These are phyloP conservation scores for Collariella sp. DNA, from an alignment of 495 filamentous ascomycete species.

Conservation along the genomic window DNA sequence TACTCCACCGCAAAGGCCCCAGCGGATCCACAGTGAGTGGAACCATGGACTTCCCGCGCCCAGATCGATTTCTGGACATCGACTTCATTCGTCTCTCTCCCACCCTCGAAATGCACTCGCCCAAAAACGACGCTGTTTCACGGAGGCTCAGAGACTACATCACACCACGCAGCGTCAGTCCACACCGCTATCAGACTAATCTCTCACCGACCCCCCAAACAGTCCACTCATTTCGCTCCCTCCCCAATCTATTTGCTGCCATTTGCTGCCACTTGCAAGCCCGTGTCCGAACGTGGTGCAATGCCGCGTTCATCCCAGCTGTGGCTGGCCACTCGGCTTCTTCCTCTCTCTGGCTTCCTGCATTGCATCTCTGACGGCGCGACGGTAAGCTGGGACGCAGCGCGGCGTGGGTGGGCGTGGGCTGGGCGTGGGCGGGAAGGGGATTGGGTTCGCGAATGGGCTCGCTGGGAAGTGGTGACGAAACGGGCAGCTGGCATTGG, in stretches of 20 bases:
- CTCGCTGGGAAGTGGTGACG: background rate
- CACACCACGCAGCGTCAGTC: too few species aligned
- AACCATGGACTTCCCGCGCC: too few species aligned
- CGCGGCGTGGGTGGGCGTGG: background rate
- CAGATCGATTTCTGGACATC: too few species aligned
- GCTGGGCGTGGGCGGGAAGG: background rate
- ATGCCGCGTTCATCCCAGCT: background rate
- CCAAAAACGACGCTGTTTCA: too few species aligned
- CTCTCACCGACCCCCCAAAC: too few species aligned
- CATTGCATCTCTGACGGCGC: background rate
- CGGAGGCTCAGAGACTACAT: too few species aligned
- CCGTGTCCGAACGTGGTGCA: background rate
- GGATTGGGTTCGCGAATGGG: background rate
- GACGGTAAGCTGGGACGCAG: background rate
- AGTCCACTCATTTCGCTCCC: too few species aligned
- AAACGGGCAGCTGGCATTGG: background rate
- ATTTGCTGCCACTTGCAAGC: background rate
- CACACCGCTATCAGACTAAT: too few species aligned
- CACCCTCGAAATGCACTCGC: too few species aligned
- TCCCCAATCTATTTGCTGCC: too few species aligned
- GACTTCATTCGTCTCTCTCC: too few species aligned
- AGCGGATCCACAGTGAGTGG: background rate
- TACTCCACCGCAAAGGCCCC: too few species aligned
- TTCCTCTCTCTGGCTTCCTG: background rate
- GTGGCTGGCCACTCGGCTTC: background rate